Evolutionary conservation across 768 basidiomycete genomes (phyloP).

Genomic region (Mycena amicta): DNA sequence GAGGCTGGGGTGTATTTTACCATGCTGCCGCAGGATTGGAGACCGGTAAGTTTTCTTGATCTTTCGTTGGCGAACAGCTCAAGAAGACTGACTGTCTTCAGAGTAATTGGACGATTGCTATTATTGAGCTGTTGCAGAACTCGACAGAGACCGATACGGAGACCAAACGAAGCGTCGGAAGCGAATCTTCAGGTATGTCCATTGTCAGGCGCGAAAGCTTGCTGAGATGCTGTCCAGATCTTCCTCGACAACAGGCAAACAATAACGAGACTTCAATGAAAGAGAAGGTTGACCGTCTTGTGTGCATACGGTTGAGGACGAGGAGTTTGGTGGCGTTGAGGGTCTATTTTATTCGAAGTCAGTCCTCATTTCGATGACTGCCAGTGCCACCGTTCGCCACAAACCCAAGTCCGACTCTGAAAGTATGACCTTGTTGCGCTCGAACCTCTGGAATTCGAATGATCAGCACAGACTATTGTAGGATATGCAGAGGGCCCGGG

Average conservation of each 20-base stretch:
- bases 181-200: conserved; percentile 58
- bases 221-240: conserved; percentile 53
- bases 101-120: background rate
- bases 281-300: conserved; percentile 62
- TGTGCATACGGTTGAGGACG: conserved; percentile 39
- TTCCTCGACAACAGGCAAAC: conserved; percentile 87
- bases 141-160: conserved; percentile 60
- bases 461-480: background rate
- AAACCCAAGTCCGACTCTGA: conserved; percentile 61
- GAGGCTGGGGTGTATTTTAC: conserved; percentile 91
- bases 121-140: conserved; percentile 35
- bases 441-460: too few relatives aligned
- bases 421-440: too few relatives aligned
- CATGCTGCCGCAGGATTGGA: too few relatives aligned
- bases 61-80: too few relatives aligned
- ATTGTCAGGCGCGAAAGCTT: too few relatives aligned
- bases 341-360: conserved; percentile 62
- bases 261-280: conserved; percentile 81
- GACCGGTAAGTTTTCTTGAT: conserved; percentile 1
- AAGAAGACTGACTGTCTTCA: too few relatives aligned
- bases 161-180: conserved; percentile 69
- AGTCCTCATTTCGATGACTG: conserved; percentile 21
- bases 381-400: conserved; percentile 24
- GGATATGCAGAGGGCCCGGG: background rate
- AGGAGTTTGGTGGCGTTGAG: conserved; percentile 56